A percentile compares a stretch with the other conserved stretches of the same genome.
Conservation (phyloP, 306 rosid species). For the Cucumis sativus region DNA sequence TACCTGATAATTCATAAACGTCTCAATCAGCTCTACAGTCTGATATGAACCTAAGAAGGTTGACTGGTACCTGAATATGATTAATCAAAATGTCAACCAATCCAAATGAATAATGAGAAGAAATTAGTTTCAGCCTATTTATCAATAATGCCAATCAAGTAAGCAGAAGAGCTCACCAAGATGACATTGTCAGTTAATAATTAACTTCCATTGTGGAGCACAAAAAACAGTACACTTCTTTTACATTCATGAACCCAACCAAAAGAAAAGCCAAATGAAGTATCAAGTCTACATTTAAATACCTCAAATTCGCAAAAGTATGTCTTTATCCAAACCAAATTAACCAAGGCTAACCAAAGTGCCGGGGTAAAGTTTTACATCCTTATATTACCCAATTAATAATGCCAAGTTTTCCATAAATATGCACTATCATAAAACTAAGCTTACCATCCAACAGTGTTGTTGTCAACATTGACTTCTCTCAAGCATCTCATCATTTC, state of each 20-base stretch:
- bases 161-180: background rate
- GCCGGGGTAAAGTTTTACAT: background rate
- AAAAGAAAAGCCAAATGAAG: background rate
- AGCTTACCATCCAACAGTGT: conserved; percentile 90
- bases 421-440: background rate
- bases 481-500: conserved; percentile 99
- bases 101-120: background rate
- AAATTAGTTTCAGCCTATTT: background rate
- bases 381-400: background rate
- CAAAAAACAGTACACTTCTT: background rate
- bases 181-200: background rate
- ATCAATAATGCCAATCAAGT: background rate
- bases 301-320: background rate
- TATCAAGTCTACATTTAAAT: background rate
- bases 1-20: conserved; percentile 98
- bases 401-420: background rate
- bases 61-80: conserved; percentile 72
- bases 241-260: background rate
- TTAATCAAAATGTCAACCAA: conserved; percentile 1
- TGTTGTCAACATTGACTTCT: conserved; percentile 96
- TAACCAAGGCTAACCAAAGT: background rate
- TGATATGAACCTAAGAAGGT: conserved; percentile 88
- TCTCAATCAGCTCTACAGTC: conserved; percentile 84
- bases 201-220: background rate
- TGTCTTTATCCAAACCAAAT: background rate